Percentiles rank a stretch among this genome's conserved stretches.
Conservation (phyloP, 202 grass and related monocot species). For the Setaria viridis region DNA sequence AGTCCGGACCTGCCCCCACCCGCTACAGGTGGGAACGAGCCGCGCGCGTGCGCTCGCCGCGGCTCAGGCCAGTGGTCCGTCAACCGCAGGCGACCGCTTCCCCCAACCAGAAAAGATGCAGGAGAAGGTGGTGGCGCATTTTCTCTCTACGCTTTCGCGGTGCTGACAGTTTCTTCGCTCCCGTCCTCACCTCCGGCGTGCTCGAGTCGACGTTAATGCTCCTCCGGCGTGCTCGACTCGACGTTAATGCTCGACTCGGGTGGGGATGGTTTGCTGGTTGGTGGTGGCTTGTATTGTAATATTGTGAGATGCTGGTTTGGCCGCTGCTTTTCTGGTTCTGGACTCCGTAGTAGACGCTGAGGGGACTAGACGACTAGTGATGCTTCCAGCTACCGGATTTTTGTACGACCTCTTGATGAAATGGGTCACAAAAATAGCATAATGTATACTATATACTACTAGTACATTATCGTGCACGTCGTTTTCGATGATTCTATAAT, state of each 20-base stretch:
- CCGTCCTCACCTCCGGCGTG: background rate
- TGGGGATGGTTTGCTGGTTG: background rate
- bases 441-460: background rate
- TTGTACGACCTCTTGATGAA: background rate
- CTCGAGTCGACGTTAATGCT: background rate
- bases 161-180: background rate
- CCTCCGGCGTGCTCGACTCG: background rate
- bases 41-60: background rate
- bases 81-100: constrained; percentile 17
- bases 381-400: background rate
- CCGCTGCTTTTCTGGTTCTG: background rate
- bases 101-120: background rate
- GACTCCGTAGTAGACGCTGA: background rate
- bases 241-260: background rate
- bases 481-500: constrained; percentile 13
- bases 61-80: background rate
- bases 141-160: background rate
- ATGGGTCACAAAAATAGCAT: background rate
- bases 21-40: constrained; percentile 8
- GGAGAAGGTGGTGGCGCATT: background rate
- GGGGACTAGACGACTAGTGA: background rate
- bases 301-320: background rate
- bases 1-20: background rate
- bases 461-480: background rate
- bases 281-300: background rate